Base-by-base conservation (phyloP, 129 eudicot genomes). In the Tagetes erecta region DNA sequence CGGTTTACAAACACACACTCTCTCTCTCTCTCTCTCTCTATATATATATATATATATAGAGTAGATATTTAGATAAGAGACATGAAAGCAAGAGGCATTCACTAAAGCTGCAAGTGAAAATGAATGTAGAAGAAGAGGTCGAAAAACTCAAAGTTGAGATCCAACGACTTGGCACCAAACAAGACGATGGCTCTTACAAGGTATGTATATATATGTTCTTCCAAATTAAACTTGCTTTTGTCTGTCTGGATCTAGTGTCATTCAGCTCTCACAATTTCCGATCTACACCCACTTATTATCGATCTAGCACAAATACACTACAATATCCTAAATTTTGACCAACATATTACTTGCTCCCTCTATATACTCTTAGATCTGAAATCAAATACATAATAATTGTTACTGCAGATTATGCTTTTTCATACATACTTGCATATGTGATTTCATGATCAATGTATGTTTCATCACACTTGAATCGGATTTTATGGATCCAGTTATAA, bases 101-200 rank as follows among this genome's bases (percentile, higher is more conserved):
- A 12, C 10, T 4, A 56, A 8, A 56, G 2, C 36, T 34, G 41
- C 66, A 34, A 60, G 1, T 4, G 14, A 35, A 20, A 60, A 79
- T 79, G 83, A 79, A 79, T 55, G 83, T 79, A 10, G 83, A 79
- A 64, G 83, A 79, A 72, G 83, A 79, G 36, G 74, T 79, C 72
- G 83, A 79, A 73, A 79, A 79, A 72, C 83, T 79, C 62, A 79
- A 72, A 58, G 78, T 72, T 38, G 83, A 79, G 78, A 79, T 79
- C 68, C 83, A 79, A 64, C 77, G 83, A 52, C 83, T 79, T 46
- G 83, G 83, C 40, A 72, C 44, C 42, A 79, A 79, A 60, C 83
- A 79, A 79, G 73, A 55, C 44, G 83, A 79, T 72, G 83, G 78
- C 47, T 79, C 83, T 72, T 72, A 52, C 74, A 79, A 79, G 83